Evolutionary conservation across 2,329 filamentous ascomycete genomes (phyloP).

Genomic region (Aspergillus tamarii): DNA sequence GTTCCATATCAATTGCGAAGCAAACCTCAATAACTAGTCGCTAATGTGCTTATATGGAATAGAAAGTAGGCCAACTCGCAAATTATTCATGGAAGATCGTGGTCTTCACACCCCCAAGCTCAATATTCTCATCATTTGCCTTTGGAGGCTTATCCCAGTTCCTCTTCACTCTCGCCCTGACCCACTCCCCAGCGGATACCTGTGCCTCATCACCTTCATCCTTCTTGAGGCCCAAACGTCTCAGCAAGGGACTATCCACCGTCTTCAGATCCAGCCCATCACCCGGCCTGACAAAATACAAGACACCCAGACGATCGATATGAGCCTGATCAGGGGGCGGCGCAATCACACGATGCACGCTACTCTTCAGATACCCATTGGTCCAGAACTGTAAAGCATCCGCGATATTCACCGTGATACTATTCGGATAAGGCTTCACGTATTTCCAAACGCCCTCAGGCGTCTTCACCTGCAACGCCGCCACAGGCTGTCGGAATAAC

Average conservation of each 20-base stretch:
- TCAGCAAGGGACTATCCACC: slow-evolving; percentile 34
- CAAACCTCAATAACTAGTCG: no score
- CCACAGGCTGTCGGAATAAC: slow-evolving; percentile 61
- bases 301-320: slow-evolving; percentile 40
- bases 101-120: slow-evolving; percentile 3
- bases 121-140: slow-evolving; percentile 5
- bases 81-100: slow-evolving; percentile 1
- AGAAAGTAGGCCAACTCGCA: background rate
- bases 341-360: slow-evolving; percentile 49
- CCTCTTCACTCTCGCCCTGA: background rate
- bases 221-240: slow-evolving; percentile 30
- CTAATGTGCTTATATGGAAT: background rate
- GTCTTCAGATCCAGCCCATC: slow-evolving; percentile 34
- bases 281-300: slow-evolving; percentile 49
- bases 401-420: slow-evolving; percentile 56
- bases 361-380: slow-evolving; percentile 51
- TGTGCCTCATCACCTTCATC: slow-evolving; percentile 8
- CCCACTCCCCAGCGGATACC: slow-evolving; percentile 3
- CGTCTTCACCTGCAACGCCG: slow-evolving; percentile 58
- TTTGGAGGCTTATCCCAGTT: slow-evolving; percentile 1
- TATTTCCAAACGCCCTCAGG: slow-evolving; percentile 54
- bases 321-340: slow-evolving; percentile 50
- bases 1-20: no score
- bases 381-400: slow-evolving; percentile 55
- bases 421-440: slow-evolving; percentile 53